Evolutionary conservation across 768 basidiomycete species (phyloP), one percentile per base, ranked within the genome.

Genomic region (Termitomyces sp.): DNA sequence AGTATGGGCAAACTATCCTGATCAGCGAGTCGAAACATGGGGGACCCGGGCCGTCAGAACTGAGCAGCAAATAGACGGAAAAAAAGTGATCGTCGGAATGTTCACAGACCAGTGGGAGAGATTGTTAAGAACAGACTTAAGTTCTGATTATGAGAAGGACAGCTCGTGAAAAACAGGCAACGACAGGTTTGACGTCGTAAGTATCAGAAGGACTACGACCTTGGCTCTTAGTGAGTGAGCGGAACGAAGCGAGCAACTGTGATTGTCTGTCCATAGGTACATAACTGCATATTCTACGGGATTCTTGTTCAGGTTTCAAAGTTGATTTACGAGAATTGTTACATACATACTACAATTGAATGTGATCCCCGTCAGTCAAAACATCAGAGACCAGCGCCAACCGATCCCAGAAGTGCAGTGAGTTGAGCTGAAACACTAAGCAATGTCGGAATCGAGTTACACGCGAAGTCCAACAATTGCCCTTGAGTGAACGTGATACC

Each of bases 391-490:
- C 53, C 33, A 28, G 38, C 36, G 9, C 53, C 39, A 8, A 5
- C 38, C 24, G 49, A 38, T 12, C 51, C 28, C 4, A 24, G 33
- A 64, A 67, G 45, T 6, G 50, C 57, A 24, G 57, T 58, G 15
- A 64, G 51, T 38, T 64, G 63, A 5, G 60, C 59, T 28, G 28
- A 28, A 1, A 59, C 57, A 33, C 32, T 15, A 22, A 32, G 24
- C 33, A 61, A 42, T 32, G 57, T 65, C 16, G 52, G 53, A 16
- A 48, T 32, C 11, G 57, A 61, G n/a, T 49, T 57, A 44, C 67
- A 68, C 5, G 55, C 18, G 15, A 60, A 60, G 48, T 68, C 67
- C 46, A 64, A 33, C 16, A 68, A 55, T 48, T 64, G 63, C 15
- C 67, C 65, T 51, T 62, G 57, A 18, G 61, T 63, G 20, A 68